These are phyloP conservation scores for Arthrocladium fulminans DNA, from an alignment of 2,329 filamentous ascomycete genomes.

Conservation along the genomic window DNA sequence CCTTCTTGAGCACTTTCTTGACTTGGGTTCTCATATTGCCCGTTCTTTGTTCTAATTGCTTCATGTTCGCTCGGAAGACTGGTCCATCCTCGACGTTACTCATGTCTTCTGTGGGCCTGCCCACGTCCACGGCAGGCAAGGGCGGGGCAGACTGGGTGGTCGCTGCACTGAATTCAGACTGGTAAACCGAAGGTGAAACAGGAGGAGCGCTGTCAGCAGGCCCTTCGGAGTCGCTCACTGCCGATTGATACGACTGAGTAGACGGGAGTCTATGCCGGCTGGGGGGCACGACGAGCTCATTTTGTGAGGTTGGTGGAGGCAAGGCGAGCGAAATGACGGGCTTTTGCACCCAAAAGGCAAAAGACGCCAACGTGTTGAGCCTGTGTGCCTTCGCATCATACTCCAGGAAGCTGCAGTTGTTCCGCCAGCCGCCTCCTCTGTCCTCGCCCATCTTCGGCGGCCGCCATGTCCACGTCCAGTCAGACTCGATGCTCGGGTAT, in stretches of 20 bases:
- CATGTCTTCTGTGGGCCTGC: constrained; percentile 76
- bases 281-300: constrained; percentile 59
- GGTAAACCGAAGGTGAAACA: constrained; percentile 24
- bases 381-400: constrained; percentile 90
- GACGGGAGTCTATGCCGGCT: constrained; percentile 71
- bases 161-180: constrained; percentile 25
- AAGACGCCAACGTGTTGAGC: constrained; percentile 78
- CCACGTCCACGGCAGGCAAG: constrained; percentile 72
- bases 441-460: constrained; percentile 76
- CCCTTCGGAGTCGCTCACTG: constrained; percentile 62
- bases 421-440: constrained; percentile 84
- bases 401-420: constrained; percentile 93
- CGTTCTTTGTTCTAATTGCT: constrained; percentile 91
- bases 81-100: constrained; percentile 84
- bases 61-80: constrained; percentile 92
- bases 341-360: constrained; percentile 93
- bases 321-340: constrained; percentile 64
- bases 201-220: constrained; percentile 29
- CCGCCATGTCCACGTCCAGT: constrained; percentile 96
- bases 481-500: constrained; percentile 74
- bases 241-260: constrained; percentile 73
- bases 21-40: constrained; percentile 87
- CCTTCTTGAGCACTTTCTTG: constrained; percentile 90
- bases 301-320: constrained; percentile 1
- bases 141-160: constrained; percentile 20